These are phyloP conservation scores for Aspergillus fijiensis DNA, from an alignment of 2,329 filamentous ascomycete species.

Conservation along the genomic window DNA sequence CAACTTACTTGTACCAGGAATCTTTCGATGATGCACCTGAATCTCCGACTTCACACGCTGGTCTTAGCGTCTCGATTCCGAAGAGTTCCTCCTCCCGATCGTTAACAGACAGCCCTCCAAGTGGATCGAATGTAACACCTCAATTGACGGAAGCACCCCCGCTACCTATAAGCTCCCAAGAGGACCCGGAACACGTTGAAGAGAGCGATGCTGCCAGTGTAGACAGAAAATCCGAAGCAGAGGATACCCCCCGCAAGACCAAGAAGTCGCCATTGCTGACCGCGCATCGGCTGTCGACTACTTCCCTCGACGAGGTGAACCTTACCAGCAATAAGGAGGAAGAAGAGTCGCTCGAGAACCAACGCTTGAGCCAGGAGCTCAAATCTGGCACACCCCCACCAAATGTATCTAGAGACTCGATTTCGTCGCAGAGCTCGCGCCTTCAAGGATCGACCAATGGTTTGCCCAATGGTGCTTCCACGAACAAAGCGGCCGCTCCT, in stretches of 20 bases:
- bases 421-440: constrained; percentile 33
- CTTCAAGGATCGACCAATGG: constrained; percentile 65
- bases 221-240: constrained; percentile 30
- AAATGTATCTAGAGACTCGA: constrained; percentile 34
- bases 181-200: constrained; percentile 22
- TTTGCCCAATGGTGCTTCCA: constrained; percentile 60
- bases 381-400: constrained; percentile 31
- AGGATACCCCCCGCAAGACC: constrained; percentile 37
- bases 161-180: constrained; percentile 29
- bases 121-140: constrained; percentile 39
- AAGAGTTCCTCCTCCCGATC: constrained; percentile 59
- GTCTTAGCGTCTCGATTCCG: constrained; percentile 32
- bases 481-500: constrained; percentile 38
- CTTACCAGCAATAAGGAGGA: constrained; percentile 61
- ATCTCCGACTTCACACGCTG: constrained; percentile 32
- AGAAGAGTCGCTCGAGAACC: constrained; percentile 33
- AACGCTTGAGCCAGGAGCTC: constrained; percentile 25
- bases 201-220: constrained; percentile 25
- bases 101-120: constrained; percentile 51
- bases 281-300: constrained; percentile 55
- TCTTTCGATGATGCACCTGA: constrained; percentile 77
- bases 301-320: constrained; percentile 65
- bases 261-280: constrained; percentile 55
- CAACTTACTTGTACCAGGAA: constrained; percentile 53
- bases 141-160: constrained; percentile 35